Percentiles rank a stretch among this genome's conserved stretches.
Evolutionary conservation across 2,329 filamentous ascomycete genomes (phyloP).

Genomic region (Fusarium tanahbumbuense): DNA sequence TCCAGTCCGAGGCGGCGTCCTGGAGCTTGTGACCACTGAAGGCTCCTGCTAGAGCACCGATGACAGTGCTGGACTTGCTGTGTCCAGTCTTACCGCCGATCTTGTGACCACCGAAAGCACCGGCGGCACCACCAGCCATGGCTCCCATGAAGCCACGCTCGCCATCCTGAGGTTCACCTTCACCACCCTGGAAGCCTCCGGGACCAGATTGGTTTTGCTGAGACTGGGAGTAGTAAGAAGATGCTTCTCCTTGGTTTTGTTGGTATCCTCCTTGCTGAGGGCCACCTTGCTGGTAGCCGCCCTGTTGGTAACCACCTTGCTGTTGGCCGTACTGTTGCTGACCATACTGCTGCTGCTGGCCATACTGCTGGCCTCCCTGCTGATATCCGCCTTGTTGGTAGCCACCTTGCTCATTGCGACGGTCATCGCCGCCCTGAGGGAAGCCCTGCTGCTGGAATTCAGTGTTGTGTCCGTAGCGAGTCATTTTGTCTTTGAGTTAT

Average conservation of each 20-base stretch:
- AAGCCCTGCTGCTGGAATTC: slow-evolving; percentile 22
- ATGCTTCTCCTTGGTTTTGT: slow-evolving; percentile 17
- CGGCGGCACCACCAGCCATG: slow-evolving; percentile 55
- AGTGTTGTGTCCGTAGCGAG: slow-evolving; percentile 26
- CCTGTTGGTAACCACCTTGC: slow-evolving; percentile 1
- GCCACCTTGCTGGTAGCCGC: neutral
- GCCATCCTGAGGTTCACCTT: slow-evolving; percentile 49
- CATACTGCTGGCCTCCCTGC: slow-evolving; percentile 1
- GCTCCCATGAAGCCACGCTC: slow-evolving; percentile 57
- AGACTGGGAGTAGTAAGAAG: slow-evolving; percentile 24
- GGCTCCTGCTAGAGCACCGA: slow-evolving; percentile 56
- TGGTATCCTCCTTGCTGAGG: slow-evolving; percentile 11
- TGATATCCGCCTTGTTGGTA: slow-evolving; percentile 16
- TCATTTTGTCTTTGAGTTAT: slow-evolving; percentile 1
- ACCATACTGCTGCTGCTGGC: neutral
- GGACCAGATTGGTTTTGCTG: slow-evolving; percentile 9
- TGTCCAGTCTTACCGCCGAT: slow-evolving; percentile 50
- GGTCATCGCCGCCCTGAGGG: slow-evolving; percentile 10
- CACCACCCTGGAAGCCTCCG: slow-evolving; percentile 8
- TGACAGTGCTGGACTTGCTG: slow-evolving; percentile 51
- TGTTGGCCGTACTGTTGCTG: slow-evolving; percentile 16
- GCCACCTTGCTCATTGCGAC: slow-evolving; percentile 17
- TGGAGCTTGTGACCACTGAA: slow-evolving; percentile 57
- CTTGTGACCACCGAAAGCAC: slow-evolving; percentile 56
- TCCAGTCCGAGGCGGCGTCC: slow-evolving; percentile 55